Conservation (phyloP, 1,284 basidiomycete species). For the Trametes hirsuta region DNA sequence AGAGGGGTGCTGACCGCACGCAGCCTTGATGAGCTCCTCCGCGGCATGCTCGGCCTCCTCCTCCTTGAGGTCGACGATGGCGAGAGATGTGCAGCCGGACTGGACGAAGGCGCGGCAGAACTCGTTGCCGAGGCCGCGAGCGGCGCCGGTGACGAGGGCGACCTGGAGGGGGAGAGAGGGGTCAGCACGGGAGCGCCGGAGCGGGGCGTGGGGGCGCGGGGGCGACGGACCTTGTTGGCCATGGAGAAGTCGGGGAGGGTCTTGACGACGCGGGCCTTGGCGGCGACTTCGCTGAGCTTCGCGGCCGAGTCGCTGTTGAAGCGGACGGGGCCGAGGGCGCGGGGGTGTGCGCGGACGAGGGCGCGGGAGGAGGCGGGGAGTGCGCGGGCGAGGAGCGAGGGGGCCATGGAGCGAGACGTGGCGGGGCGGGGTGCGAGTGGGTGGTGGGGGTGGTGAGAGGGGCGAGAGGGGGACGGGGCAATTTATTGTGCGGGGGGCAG, state of each 20-base stretch:
- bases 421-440: constrained; percentile 13
- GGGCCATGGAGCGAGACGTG: constrained; percentile 20
- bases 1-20: constrained; percentile 47
- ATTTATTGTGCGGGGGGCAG: constrained; percentile 24
- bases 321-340: constrained; percentile 26
- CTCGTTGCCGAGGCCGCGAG: constrained; percentile 86
- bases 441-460: constrained; percentile 13
- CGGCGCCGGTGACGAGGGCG: constrained; percentile 93
- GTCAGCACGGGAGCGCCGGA: not conserved
- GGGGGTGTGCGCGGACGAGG: constrained; percentile 20
- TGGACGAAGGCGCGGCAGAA: constrained; percentile 90
- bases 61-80: constrained; percentile 84
- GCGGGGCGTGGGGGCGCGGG: constrained; percentile 2
- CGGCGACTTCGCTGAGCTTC: constrained; percentile 25
- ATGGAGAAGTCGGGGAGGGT: constrained; percentile 69
- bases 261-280: constrained; percentile 38
- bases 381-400: constrained; percentile 18
- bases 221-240: constrained; percentile 59
- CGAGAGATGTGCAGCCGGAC: constrained; percentile 84
- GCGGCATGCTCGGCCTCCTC: constrained; percentile 76
- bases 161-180: constrained; percentile 52
- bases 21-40: constrained; percentile 65
- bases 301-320: constrained; percentile 27
- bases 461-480: constrained; percentile 9
- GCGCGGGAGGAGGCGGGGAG: constrained; percentile 21